Base-by-base conservation (phyloP, 768 basidiomycete genomes). In the Russula sp. region DNA sequence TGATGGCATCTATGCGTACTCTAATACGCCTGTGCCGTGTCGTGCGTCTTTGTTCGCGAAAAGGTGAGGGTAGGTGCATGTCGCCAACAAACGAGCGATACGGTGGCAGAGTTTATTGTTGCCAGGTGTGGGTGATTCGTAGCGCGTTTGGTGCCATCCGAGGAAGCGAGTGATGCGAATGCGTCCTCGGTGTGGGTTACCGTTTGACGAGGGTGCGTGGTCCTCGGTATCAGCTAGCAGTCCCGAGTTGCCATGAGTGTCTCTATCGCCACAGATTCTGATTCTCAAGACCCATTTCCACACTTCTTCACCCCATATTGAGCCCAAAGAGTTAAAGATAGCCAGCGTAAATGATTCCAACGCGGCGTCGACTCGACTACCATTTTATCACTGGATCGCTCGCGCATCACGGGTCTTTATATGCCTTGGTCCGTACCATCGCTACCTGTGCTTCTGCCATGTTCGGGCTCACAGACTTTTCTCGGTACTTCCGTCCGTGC, bases 291-390 rank as follows among this genome's bases (percentile, higher is more conserved):
- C 62, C 9, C 11, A 27, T 18, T 6, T 54, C 57, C 62, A 63
- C 1, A 54, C 62, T 2, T 45, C 3, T 35, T 51, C 18, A 8
- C 62, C 57, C 57, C 53, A 64, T n/a, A 40, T 16, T 22, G 8
- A n/a, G n/a, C 48, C 20, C 42, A 65, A 62, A 18, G 60, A 52
- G 27, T 55, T 55, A 4, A 60, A 49, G 4, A 65, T 65, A 8
- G 42, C 55, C 37, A 55, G n/a, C 2, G 52, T 42, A 35, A 65
- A 51, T 0, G 48, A n/a, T n/a, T 64, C 59, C 31, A 56, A 31
- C 22, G 47, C 54, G 18, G 5, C 35, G 13, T 35, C 35, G 22
- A 22, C 37, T 40, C 22, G 2, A 22, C 59, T 3, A 40, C 52
- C 0, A 50, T n/a, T 20, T 56, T 61, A 5, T 44, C 59, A 61